Evolutionary conservation across 768 basidiomycete genomes (phyloP), one percentile per base, ranked within the genome.

Genomic region (Pulveroboletus ravenelii): DNA sequence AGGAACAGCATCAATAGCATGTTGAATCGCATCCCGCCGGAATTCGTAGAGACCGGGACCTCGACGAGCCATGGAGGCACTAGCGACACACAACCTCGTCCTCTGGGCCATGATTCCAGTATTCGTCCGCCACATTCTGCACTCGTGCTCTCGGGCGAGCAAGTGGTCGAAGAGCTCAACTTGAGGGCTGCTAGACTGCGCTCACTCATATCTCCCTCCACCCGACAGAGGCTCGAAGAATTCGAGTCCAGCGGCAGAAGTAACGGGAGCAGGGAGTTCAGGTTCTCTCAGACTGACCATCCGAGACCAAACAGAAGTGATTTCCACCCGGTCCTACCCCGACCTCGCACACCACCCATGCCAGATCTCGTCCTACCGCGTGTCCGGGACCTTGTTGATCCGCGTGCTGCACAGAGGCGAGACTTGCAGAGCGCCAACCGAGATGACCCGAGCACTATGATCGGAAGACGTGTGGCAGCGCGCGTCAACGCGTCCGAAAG

Each of bases 1-100:
- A 75, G 81, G 51, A 74, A 73, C 29, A 79, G 71, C 54, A 71
- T 84, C 32, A 65, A 75, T 45, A 70, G 72, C 51, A 64, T 80
- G 53, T 54, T 69, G 58, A 62, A 59, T 54, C 63, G 66, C 52
- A 65, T 78, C 52, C 70, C 72, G 44, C 73, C 75, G 15, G 71
- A 66, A 45, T 51, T 47, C 37, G 32, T 51, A 52, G 57, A 53
- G 12, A 47, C 54, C 6, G 54, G 43, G 34, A 10, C 46, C 36
- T 39, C 45, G 9, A 36, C 61, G 12, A 40, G 4, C 44, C 35
- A 13, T 2, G 40, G 49, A 42, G 48, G 50, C n/a, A 34, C 45
- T 38, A 48, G 13, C 23, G 27, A 50, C 31, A 10, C 56, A n/a
- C 56, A 52, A 31, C 40, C 53, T 30, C 53, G 20, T 18, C 42